Percentiles rank a stretch among this genome's conserved stretches.
Evolutionary conservation across 2,329 filamentous ascomycete species (phyloP).

Genomic region (Rutstroemia sp.): DNA sequence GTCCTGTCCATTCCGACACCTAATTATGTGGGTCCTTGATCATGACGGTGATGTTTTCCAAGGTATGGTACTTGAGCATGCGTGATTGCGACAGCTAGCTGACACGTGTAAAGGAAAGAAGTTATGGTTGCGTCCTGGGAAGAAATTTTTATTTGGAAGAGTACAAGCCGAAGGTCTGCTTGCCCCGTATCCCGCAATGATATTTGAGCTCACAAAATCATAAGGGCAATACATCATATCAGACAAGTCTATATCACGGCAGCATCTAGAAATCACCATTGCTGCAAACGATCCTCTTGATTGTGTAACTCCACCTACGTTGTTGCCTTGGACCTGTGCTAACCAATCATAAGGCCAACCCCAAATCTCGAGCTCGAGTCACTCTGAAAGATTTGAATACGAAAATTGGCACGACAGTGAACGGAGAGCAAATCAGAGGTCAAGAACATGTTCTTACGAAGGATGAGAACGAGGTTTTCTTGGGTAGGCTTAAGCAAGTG

Average conservation of each 20-base stretch:
- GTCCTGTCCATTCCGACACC: neutral
- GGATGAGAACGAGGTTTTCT: constrained; percentile 55
- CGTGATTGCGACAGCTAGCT: neutral
- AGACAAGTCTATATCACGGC: constrained; percentile 78
- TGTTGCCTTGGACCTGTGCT: neutral
- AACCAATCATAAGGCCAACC: constrained; percentile 13
- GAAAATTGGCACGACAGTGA: constrained; percentile 74
- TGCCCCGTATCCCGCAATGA: neutral
- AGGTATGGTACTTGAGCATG: neutral
- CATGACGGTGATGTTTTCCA: neutral
- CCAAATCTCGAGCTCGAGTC: constrained; percentile 51
- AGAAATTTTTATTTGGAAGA: constrained; percentile 78
- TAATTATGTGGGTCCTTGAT: neutral
- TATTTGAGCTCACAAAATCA: constrained; percentile 31
- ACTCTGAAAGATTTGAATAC: constrained; percentile 74
- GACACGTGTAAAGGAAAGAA: constrained; percentile 48
- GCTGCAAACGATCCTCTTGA: constrained; percentile 56
- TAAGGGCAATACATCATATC: constrained; percentile 60
- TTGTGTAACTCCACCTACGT: constrained; percentile 43
- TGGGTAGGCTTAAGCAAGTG: constrained; percentile 62
- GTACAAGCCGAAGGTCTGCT: constrained; percentile 55
- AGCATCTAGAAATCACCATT: constrained; percentile 76
- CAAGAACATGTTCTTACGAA: constrained; percentile 44
- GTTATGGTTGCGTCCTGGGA: constrained; percentile 80
- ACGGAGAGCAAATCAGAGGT: constrained; percentile 64